Percentiles rank a stretch among this genome's conserved stretches.
Evolutionary conservation across 1,284 basidiomycete species (phyloP).

Genomic region (Cutaneotrichosporon arboriforme): DNA sequence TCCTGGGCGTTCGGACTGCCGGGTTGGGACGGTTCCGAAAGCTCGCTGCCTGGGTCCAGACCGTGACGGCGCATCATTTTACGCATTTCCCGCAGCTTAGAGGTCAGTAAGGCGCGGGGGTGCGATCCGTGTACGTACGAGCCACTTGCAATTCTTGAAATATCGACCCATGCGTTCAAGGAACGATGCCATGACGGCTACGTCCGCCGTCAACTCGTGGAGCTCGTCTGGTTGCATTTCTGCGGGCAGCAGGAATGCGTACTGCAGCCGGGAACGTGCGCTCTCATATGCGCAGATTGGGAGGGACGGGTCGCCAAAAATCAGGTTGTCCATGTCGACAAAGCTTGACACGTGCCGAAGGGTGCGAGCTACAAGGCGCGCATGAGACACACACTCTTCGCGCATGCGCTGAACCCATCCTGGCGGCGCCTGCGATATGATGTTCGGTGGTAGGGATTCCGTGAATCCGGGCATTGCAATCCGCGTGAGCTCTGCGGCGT

Average conservation of each 20-base stretch:
- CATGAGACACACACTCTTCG: slow-evolving; percentile 12
- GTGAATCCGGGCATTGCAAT: slow-evolving; percentile 20
- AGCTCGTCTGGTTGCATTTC: slow-evolving; percentile 12
- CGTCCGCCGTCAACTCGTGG: slow-evolving; percentile 12
- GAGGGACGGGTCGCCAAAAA: slow-evolving; percentile 17
- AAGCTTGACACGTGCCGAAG: slow-evolving; percentile 11
- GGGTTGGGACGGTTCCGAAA: slow-evolving; percentile 11
- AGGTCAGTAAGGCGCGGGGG: not conserved
- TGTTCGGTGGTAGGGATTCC: slow-evolving; percentile 7
- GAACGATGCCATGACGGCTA: slow-evolving; percentile 9
- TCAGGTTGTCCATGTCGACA: slow-evolving; percentile 14
- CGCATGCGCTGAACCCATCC: slow-evolving; percentile 17
- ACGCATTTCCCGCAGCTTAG: slow-evolving; percentile 17
- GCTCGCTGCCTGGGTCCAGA: slow-evolving; percentile 6
- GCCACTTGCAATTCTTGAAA: slow-evolving; percentile 6
- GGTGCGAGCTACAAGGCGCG: slow-evolving; percentile 9
- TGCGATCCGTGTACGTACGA: slow-evolving; percentile 3
- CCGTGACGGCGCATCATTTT: slow-evolving; percentile 18
- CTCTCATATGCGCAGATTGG: slow-evolving; percentile 22
- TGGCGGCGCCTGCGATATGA: slow-evolving; percentile 9
- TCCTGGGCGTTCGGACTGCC: slow-evolving; percentile 10
- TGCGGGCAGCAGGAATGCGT: slow-evolving; percentile 13
- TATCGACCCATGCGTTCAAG: slow-evolving; percentile 7
- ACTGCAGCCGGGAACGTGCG: slow-evolving; percentile 16
- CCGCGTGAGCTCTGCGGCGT: slow-evolving; percentile 17